Percentiles rank a stretch among this genome's conserved stretches.
These are phyloP conservation scores for Liquidambar formosana DNA, from an alignment of 164 flowering plant species.

Conservation along the genomic window DNA sequence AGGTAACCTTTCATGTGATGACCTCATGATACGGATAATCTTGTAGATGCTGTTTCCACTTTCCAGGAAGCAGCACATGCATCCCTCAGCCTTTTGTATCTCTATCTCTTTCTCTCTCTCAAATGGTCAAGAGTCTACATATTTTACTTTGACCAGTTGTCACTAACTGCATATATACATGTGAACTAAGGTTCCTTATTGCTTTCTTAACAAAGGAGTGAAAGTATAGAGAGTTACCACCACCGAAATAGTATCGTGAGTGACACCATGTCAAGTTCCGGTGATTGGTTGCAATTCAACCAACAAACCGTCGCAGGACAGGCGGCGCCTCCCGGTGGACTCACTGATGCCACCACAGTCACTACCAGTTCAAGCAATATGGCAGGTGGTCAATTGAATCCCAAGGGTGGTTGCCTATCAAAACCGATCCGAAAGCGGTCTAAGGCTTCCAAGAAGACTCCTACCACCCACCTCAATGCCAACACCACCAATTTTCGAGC, in stretches of 20 bases:
- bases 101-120: neutral
- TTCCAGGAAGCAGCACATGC: conserved; percentile 25
- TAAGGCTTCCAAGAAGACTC: conserved; percentile 34
- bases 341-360: conserved; percentile 9
- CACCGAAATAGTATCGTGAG: too few species aligned
- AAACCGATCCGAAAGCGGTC: conserved; percentile 31
- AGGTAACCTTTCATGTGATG: neutral
- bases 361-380: neutral
- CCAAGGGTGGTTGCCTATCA: conserved; percentile 3
- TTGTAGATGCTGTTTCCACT: conserved; percentile 18
- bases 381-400: conserved; percentile 1
- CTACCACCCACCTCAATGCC: conserved; percentile 45
- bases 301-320: neutral
- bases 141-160: conserved; percentile 17
- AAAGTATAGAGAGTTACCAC: too few species aligned
- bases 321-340: too few species aligned
- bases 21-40: conserved; percentile 3
- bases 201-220: neutral
- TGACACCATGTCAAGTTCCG: too few species aligned
- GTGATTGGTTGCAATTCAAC: neutral
- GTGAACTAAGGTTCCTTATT: neutral
- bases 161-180: neutral
- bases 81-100: neutral
- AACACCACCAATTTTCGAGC: conserved; percentile 43
- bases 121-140: conserved; percentile 6